Evolutionary conservation across 1,139 yeast genomes (phyloP).

Genomic region (Kurtzmaniella quercitrusa): DNA sequence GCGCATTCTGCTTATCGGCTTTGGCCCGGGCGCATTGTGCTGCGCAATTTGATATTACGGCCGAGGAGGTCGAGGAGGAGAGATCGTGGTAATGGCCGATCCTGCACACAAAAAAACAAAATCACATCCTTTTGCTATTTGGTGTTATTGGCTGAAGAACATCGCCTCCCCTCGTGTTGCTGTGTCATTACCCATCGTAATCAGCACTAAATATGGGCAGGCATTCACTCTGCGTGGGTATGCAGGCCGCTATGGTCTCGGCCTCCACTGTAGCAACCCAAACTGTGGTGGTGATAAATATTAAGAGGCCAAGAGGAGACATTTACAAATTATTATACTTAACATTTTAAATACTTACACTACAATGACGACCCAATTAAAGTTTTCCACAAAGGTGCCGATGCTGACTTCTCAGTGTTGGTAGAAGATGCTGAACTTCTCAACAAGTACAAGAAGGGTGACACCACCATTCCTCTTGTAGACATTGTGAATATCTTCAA

Average conservation of each 20-base stretch:
- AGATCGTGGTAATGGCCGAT: too few relatives aligned
- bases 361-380: slow-evolving; percentile 33
- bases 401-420: slow-evolving; percentile 62
- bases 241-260: neutral
- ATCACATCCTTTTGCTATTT: too few relatives aligned
- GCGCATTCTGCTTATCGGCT: too few relatives aligned
- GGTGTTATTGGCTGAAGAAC: too few relatives aligned
- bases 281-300: neutral
- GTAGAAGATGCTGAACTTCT: slow-evolving; percentile 51
- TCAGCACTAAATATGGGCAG: too few relatives aligned
- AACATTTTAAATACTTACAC: neutral
- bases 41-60: too few relatives aligned
- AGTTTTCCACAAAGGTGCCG: slow-evolving; percentile 63
- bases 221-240: neutral
- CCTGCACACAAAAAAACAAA: too few relatives aligned
- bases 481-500: slow-evolving; percentile 64
- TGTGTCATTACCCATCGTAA: too few relatives aligned
- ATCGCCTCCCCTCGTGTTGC: too few relatives aligned
- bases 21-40: too few relatives aligned
- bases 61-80: too few relatives aligned
- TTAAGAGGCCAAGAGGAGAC: neutral
- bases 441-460: slow-evolving; percentile 47
- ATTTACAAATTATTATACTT: neutral
- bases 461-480: slow-evolving; percentile 54
- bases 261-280: neutral